Evolutionary conservation across 768 basidiomycete genomes (phyloP).

Genomic region (Psilocybe subaeruginosa): DNA sequence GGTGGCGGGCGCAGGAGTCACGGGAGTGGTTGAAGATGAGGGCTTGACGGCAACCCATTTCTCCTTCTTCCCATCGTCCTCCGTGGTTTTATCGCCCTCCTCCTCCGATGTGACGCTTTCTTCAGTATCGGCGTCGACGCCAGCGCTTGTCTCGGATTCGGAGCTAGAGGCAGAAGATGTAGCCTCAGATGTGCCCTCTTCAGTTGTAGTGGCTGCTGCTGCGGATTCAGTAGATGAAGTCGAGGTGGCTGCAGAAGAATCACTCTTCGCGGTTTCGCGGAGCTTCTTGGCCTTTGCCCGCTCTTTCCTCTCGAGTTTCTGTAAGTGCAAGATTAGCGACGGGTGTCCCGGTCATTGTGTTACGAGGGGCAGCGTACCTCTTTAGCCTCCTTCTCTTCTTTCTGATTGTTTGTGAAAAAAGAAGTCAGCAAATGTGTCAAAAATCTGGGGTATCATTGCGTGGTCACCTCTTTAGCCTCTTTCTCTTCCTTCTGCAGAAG

Average conservation of each 20-base stretch:
- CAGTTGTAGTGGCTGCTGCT: conserved; percentile 26
- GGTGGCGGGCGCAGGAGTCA: conserved; percentile 23
- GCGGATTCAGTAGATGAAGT: conserved; percentile 38
- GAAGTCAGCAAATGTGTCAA: conserved; percentile 20
- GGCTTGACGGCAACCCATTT: conserved; percentile 81
- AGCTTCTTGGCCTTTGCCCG: conserved; percentile 34
- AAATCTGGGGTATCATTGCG: conserved; percentile 4
- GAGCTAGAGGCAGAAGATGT: conserved; percentile 48
- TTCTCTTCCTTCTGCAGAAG: conserved; percentile 48
- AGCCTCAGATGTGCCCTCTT: conserved; percentile 31
- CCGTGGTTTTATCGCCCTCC: conserved; percentile 51
- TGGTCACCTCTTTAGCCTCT: conserved; percentile 51
- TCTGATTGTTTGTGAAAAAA: conserved; percentile 27
- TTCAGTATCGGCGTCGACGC: conserved; percentile 75
- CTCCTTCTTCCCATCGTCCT: conserved; percentile 51
- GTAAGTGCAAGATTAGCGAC: conserved; percentile 14
- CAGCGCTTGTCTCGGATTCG: conserved; percentile 62
- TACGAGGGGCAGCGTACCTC: conserved; percentile 43
- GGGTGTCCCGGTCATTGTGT: not conserved
- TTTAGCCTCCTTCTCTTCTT: conserved; percentile 57
- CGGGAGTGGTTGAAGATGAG: conserved; percentile 22
- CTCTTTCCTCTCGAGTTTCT: conserved; percentile 59
- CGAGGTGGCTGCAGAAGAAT: conserved; percentile 34
- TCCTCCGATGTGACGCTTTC: conserved; percentile 79
- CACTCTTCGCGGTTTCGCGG: conserved; percentile 50